Conservation (phyloP, 495 filamentous ascomycete species). For the Thozetella sp. region DNA sequence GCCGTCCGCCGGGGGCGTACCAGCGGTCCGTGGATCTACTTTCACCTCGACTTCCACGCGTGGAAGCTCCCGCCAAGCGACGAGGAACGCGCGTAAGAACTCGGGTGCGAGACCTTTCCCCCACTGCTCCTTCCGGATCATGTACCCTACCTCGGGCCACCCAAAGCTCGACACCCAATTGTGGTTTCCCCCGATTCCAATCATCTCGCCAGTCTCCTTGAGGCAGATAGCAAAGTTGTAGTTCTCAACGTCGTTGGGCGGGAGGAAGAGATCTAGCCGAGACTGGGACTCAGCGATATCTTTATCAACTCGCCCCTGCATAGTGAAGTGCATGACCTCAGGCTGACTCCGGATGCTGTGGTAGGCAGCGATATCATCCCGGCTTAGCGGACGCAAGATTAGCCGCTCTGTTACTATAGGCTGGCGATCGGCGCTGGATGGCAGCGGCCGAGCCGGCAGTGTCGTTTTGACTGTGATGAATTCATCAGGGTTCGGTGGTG, state of each 20-base stretch:
- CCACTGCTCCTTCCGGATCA: conserved; percentile 35
- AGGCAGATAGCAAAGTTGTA: conserved; percentile 35
- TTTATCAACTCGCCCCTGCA: conserved; percentile 23
- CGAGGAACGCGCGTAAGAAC: conserved; percentile 29
- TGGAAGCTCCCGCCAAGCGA: conserved; percentile 28
- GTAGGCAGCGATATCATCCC: conserved; percentile 28
- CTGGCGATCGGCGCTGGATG: conserved; percentile 13
- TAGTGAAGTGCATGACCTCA: conserved; percentile 43
- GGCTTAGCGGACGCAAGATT: conserved; percentile 28
- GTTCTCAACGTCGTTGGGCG: conserved; percentile 18
- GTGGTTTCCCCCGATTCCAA: conserved; percentile 26
- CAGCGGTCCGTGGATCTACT: conserved; percentile 13
- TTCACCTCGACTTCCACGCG: conserved; percentile 20
- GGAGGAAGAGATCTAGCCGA: conserved; percentile 21
- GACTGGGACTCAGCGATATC: conserved; percentile 23
- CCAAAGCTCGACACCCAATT: conserved; percentile 6
- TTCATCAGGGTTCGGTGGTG: neutral
- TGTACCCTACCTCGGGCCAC: conserved; percentile 41
- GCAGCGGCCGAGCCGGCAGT: conserved; percentile 16
- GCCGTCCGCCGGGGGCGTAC: neutral
- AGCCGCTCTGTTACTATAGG: conserved; percentile 34
- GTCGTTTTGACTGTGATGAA: conserved; percentile 17
- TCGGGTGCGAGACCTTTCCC: conserved; percentile 35
- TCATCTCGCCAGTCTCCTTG: conserved; percentile 21
- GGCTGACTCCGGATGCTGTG: conserved; percentile 34